Percentiles rank a stretch among this genome's conserved stretches.
These are phyloP conservation scores for Pseudogymnoascus sp. DNA, from an alignment of 2,329 filamentous ascomycete species.

Conservation along the genomic window DNA sequence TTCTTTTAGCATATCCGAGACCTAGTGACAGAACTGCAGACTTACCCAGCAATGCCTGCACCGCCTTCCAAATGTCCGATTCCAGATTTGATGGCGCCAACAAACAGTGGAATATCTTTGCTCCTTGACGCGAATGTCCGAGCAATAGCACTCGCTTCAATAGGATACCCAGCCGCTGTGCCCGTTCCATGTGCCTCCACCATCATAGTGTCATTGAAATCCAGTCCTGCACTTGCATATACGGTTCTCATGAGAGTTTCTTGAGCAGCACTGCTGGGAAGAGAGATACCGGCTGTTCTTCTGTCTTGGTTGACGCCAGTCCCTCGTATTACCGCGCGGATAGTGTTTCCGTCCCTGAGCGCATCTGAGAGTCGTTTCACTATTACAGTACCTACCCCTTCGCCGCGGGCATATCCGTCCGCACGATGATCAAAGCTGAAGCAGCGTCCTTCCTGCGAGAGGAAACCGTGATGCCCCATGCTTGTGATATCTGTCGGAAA, in stretches of 20 bases:
- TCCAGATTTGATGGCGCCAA: constrained; percentile 20
- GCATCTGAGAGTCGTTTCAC: constrained; percentile 37
- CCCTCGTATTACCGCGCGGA: constrained; percentile 36
- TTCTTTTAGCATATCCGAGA: neutral
- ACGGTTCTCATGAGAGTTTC: constrained; percentile 28
- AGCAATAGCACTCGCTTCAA: constrained; percentile 12
- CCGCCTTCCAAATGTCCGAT: constrained; percentile 23
- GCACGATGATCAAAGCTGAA: constrained; percentile 33
- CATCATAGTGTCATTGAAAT: constrained; percentile 11
- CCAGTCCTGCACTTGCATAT: constrained; percentile 21
- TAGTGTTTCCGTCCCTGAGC: constrained; percentile 33
- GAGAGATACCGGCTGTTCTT: constrained; percentile 35
- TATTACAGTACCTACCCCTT: constrained; percentile 35
- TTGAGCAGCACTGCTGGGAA: constrained; percentile 33
- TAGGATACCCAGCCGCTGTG: constrained; percentile 13
- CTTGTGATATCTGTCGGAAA: neutral
- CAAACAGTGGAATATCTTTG: constrained; percentile 7
- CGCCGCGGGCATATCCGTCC: constrained; percentile 40
- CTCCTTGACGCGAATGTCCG: constrained; percentile 17
- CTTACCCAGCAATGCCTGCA: constrained; percentile 17
- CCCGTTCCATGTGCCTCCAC: constrained; percentile 12
- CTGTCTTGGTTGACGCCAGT: constrained; percentile 38
- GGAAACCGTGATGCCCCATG: constrained; percentile 14
- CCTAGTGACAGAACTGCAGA: neutral
- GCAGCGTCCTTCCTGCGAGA: constrained; percentile 26